Base-by-base conservation (phyloP, 768 basidiomycete genomes). In the Gyrodon lividus region DNA sequence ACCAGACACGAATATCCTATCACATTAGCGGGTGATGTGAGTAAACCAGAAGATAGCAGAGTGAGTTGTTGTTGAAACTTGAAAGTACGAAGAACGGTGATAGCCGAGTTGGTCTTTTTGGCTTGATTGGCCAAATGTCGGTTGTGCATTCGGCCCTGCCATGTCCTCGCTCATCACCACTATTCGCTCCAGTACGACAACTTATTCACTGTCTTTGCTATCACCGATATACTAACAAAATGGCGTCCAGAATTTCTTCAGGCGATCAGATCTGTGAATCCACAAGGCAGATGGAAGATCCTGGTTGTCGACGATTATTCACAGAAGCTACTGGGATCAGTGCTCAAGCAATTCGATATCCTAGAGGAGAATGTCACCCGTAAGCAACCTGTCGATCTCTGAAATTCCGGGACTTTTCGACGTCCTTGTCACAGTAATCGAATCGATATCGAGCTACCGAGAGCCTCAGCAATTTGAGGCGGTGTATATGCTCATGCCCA, bases 321-420 rank as follows among this genome's bases (percentile, higher is more conserved):
- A 22, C 87, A 94, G 70, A 83, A 79, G 66, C 73, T 98, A 48
- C 70, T 99, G 41, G 81, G 85, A 54, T 82, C 88, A 8, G 92
- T 95, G 4, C 78, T 98, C 60, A 93, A 92, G 72, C 87, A 92
- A 66, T 93, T 90, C 61, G 96, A 99, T 68, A 89, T 98, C 50
- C 71, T 98, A 50, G 87, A 93, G 68, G 92, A 97, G 77, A 95
- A 95, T 76, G 92, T 98, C 38, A 97, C 94, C 41, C 80, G 96
- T 97, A 74, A 67, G 92, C 77, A 46, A 42, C 46, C 35, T 35
- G 19, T 30, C 26, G 0, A 22, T 44, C 46, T 51, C 10, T 19
- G 28, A 31, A 28, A 30, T 12, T 24, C 16, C 28, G 14, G 26
- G 38, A 45, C 34, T 35, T 43, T 24, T 51, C 66, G 43, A 65